These are phyloP conservation scores for Lyophyllum semitale DNA, from an alignment of 768 basidiomycete species.

Conservation along the genomic window DNA sequence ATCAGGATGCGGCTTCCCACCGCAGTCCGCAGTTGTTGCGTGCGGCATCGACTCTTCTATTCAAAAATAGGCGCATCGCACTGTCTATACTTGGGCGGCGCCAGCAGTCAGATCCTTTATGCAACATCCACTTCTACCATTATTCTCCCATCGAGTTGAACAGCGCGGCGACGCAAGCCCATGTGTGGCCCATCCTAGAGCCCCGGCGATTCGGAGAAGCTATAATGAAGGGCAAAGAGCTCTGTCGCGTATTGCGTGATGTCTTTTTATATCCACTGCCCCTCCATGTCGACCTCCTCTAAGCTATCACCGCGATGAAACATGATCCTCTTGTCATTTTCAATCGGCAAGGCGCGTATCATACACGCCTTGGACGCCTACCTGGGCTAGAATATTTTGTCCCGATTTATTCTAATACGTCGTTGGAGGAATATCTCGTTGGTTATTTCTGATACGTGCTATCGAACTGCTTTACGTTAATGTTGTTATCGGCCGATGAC, in stretches of 20 bases:
- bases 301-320: neutral
- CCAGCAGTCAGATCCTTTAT: neutral
- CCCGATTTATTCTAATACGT: neutral
- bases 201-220: neutral
- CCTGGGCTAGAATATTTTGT: no score
- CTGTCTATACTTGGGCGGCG: neutral
- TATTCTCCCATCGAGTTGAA: neutral
- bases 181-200: neutral
- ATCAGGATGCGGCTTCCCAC: conserved; percentile 1
- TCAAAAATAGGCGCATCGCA: neutral
- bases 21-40: neutral
- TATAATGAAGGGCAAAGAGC: neutral
- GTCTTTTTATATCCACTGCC: neutral
- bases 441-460: neutral
- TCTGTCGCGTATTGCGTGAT: neutral
- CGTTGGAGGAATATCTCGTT: neutral
- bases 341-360: no score
- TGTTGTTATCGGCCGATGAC: neutral
- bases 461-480: neutral
- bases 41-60: neutral
- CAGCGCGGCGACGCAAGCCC: neutral
- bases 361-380: no score
- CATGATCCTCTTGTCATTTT: neutral
- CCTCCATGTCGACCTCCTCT: neutral
- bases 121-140: neutral